Conservation (phyloP, 2,329 filamentous ascomycete genomes). For the Epichloe gansuensis region DNA sequence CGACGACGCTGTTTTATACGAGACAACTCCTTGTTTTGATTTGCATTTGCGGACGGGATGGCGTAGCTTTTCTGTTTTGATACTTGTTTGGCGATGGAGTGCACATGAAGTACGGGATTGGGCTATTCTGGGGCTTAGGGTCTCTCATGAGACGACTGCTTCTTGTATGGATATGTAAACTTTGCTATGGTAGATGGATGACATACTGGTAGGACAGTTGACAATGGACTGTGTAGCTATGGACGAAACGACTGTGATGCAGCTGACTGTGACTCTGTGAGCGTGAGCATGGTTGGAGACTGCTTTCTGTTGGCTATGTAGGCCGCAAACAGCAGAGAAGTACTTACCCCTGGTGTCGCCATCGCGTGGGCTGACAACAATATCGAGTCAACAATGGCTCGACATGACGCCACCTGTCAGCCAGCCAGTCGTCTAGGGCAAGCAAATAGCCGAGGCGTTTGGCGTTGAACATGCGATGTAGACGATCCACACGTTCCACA, state of each 20-base stretch:
- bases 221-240: not conserved
- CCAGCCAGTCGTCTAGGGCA: not conserved
- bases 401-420: not conserved
- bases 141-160: not conserved
- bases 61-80: constrained; percentile 10
- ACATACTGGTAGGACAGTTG: not conserved
- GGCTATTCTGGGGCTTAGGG: not conserved
- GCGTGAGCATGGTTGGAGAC: too few relatives aligned
- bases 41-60: constrained; percentile 5
- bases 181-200: constrained; percentile 1
- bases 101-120: not conserved
- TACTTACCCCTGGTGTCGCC: too few relatives aligned
- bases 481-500: too few relatives aligned
- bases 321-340: too few relatives aligned
- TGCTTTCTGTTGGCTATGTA: too few relatives aligned
- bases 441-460: not conserved
- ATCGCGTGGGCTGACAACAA: not conserved
- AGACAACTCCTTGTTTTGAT: constrained; percentile 8
- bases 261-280: too few relatives aligned
- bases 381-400: not conserved
- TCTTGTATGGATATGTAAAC: constrained; percentile 4
- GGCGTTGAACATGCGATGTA: too few relatives aligned
- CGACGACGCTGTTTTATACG: not conserved
- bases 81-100: constrained; percentile 4
- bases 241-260: too few relatives aligned